Evolutionary conservation across 805 yeast species (phyloP).

Genomic region (Hanseniaspora meyeri): DNA sequence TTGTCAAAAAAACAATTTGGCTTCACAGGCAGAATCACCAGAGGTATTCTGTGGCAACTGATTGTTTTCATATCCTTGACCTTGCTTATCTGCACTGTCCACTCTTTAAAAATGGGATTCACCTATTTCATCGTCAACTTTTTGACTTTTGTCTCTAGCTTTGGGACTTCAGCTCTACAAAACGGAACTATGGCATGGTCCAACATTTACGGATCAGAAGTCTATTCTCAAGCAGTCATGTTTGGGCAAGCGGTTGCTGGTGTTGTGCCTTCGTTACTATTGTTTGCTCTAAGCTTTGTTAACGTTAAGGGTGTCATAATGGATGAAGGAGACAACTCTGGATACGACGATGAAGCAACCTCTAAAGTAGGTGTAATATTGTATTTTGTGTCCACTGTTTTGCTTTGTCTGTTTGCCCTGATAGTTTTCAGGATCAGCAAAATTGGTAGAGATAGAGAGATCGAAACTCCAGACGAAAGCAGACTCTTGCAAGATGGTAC

Average conservation of each 20-base stretch:
- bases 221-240: conserved; percentile 76
- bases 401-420: conserved; percentile 22
- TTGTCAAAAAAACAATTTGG: conserved; percentile 56
- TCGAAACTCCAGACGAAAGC: not conserved
- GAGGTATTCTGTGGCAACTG: conserved; percentile 51
- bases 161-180: conserved; percentile 74
- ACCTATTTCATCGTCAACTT: conserved; percentile 43
- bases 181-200: conserved; percentile 84
- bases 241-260: conserved; percentile 95
- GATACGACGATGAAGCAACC: conserved; percentile 20
- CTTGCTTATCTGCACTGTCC: conserved; percentile 28
- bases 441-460: conserved; percentile 16
- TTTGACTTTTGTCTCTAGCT: conserved; percentile 51
- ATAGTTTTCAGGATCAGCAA: conserved; percentile 21
- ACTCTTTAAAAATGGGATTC: conserved; percentile 17
- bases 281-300: conserved; percentile 38
- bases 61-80: conserved; percentile 48
- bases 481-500: not conserved
- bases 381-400: conserved; percentile 30
- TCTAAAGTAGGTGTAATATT: conserved; percentile 21
- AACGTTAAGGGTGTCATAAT: not conserved
- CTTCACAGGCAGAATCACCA: conserved; percentile 40
- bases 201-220: conserved; percentile 55
- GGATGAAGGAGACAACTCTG: conserved; percentile 17
- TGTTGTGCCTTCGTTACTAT: conserved; percentile 61